Conservation (phyloP, 2,329 filamentous ascomycete species). For the Hortaea werneckii region DNA sequence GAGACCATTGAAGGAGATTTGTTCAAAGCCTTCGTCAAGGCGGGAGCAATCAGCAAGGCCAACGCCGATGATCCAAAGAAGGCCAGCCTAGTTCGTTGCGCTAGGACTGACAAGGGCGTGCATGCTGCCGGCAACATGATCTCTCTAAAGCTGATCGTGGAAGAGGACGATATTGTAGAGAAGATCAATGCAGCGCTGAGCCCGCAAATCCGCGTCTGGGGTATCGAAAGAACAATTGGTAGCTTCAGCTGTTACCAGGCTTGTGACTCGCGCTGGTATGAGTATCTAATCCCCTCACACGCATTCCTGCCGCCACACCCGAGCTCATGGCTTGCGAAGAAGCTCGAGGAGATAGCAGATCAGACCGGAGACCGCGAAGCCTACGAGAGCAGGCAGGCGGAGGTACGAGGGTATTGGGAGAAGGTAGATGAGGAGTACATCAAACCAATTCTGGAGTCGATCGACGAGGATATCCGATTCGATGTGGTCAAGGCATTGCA, state of each 20-base stretch:
- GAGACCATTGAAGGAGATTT: slow-evolving; percentile 95
- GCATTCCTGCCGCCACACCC: slow-evolving; percentile 88
- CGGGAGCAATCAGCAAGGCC: slow-evolving; percentile 88
- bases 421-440: slow-evolving; percentile 72
- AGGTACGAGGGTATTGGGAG: slow-evolving; percentile 73
- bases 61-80: slow-evolving; percentile 97
- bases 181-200: slow-evolving; percentile 84
- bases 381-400: slow-evolving; percentile 59
- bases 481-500: slow-evolving; percentile 54
- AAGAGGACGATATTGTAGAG: slow-evolving; percentile 75
- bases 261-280: slow-evolving; percentile 93
- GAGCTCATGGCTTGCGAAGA: slow-evolving; percentile 72
- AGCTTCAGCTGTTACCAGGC: slow-evolving; percentile 90
- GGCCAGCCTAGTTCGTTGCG: slow-evolving; percentile 85
- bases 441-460: slow-evolving; percentile 50
- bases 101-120: slow-evolving; percentile 92
- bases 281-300: slow-evolving; percentile 91
- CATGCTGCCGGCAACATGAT: slow-evolving; percentile 94
- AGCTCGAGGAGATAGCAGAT: slow-evolving; percentile 67
- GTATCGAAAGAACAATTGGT: slow-evolving; percentile 78
- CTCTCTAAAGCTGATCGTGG: slow-evolving; percentile 88
- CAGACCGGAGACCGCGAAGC: slow-evolving; percentile 62
- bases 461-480: slow-evolving; percentile 55
- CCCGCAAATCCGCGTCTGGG: slow-evolving; percentile 90
- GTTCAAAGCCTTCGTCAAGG: slow-evolving; percentile 81